A percentile compares a stretch with the other conserved stretches of the same genome.
Conservation (phyloP, 2,329 filamentous ascomycete genomes). For the Clathrospora elynae region DNA sequence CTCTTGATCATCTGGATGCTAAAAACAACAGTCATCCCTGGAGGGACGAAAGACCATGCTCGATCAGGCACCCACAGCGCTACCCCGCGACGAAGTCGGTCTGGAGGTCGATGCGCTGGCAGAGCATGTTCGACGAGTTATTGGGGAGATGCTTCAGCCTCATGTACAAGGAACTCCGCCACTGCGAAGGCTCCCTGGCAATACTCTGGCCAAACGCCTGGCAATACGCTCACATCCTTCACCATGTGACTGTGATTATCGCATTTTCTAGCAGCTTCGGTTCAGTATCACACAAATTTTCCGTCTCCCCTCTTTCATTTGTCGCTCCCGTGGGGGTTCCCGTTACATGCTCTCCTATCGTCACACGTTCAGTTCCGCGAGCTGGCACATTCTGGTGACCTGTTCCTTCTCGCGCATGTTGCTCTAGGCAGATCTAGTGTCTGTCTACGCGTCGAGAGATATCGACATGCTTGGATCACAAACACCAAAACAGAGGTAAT, state of each 20-base stretch:
- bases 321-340: conserved; percentile 34
- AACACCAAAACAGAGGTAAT: conserved; percentile 7
- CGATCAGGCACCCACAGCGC: conserved; percentile 44
- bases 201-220: conserved; percentile 46
- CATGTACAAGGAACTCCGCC: conserved; percentile 43
- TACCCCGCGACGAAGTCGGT: conserved; percentile 42
- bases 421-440: conserved; percentile 22
- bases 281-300: conserved; percentile 31
- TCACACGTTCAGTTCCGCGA: conserved; percentile 12
- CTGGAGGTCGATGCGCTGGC: conserved; percentile 47
- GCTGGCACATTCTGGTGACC: conserved; percentile 20
- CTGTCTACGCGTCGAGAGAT: conserved; percentile 15
- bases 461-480: conserved; percentile 5
- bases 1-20: conserved; percentile 36
- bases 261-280: conserved; percentile 14
- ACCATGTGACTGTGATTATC: conserved; percentile 39
- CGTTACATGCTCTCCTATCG: conserved; percentile 29
- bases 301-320: conserved; percentile 33
- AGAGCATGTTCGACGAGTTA: conserved; percentile 35
- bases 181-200: conserved; percentile 46
- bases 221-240: conserved; percentile 41
- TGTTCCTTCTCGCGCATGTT: conserved; percentile 20
- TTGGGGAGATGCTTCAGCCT: conserved; percentile 42
- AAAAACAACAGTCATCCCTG: conserved; percentile 37
- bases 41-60: conserved; percentile 27